Percentiles rank a stretch among this genome's conserved stretches.
phyloP scores from a whole-genome alignment of 2,329 filamentous ascomycete species.

The Phialocephala subalpina region DNA sequence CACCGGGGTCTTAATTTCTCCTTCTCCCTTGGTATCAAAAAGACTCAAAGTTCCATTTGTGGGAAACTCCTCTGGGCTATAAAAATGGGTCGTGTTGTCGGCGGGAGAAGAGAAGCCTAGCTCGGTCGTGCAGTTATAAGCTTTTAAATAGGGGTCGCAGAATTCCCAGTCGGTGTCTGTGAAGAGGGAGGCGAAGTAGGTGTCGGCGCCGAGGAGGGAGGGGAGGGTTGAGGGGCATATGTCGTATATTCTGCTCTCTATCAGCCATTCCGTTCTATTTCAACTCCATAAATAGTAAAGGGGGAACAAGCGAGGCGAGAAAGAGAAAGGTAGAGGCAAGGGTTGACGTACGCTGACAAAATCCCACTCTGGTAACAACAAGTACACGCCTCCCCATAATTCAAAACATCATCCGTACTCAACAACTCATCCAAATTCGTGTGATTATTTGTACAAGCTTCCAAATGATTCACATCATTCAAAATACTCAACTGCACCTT shows the following conservation, averaged over 20 bases:
- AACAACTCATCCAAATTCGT: background rate
- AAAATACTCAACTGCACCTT: background rate
- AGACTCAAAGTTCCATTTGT: background rate
- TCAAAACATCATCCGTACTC: background rate
- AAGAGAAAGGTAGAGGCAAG: background rate
- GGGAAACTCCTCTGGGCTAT: background rate
- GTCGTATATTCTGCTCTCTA: background rate
- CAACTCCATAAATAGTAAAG: background rate
- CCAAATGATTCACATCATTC: background rate
- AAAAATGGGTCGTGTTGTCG: background rate
- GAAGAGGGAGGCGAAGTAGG: background rate
- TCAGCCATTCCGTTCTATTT: background rate
- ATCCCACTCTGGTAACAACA: slow-evolving; percentile 8
- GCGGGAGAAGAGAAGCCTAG: background rate
- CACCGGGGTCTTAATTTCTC: background rate
- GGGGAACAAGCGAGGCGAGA: background rate
- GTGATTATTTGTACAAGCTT: background rate
- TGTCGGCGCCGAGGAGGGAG: background rate
- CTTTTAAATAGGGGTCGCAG: background rate
- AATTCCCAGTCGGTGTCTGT: background rate
- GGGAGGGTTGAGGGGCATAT: slow-evolving; percentile 3
- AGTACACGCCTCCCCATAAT: background rate
- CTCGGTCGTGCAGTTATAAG: background rate
- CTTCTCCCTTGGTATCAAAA: background rate
- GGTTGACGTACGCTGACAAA: background rate